These are phyloP conservation scores for Poa pratensis DNA, from an alignment of 176 grass and related monocot genomes.

Conservation along the genomic window DNA sequence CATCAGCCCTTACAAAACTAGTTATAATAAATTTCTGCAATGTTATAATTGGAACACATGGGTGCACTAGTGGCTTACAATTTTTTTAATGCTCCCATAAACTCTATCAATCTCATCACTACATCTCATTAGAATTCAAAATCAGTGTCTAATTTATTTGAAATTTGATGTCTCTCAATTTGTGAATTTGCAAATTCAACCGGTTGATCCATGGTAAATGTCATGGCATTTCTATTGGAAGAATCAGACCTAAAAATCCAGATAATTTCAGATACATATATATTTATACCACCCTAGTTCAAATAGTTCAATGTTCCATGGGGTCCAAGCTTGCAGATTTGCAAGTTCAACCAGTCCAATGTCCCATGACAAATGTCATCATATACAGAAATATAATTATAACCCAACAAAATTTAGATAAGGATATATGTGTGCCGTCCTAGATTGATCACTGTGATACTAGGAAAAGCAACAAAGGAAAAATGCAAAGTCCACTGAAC, in stretches of 20 bases:
- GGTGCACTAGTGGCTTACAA: neutral
- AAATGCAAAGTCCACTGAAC: neutral
- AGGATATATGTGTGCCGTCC: neutral
- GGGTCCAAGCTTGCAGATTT: conserved; percentile 10
- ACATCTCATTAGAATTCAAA: conserved; percentile 6
- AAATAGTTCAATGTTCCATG: neutral
- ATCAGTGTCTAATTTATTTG: neutral
- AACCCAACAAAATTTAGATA: conserved; percentile 1
- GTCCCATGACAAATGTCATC: conserved; percentile 17
- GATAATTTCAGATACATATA: neutral
- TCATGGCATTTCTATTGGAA: neutral
- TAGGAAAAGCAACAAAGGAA: neutral
- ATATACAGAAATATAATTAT: neutral
- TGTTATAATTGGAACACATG: neutral
- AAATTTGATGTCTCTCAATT: neutral
- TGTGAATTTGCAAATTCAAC: neutral
- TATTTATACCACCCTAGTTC: neutral
- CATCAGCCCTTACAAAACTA: neutral
- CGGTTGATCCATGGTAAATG: neutral
- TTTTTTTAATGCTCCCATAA: conserved; percentile 5
- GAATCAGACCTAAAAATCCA: neutral
- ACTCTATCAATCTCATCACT: neutral
- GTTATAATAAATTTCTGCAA: neutral
- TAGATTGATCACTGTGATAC: neutral
- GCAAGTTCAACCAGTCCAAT: conserved; percentile 1